phyloP scores from a whole-genome alignment of 78 protist genomes.

The Creolimax fragrantissima region DNA sequence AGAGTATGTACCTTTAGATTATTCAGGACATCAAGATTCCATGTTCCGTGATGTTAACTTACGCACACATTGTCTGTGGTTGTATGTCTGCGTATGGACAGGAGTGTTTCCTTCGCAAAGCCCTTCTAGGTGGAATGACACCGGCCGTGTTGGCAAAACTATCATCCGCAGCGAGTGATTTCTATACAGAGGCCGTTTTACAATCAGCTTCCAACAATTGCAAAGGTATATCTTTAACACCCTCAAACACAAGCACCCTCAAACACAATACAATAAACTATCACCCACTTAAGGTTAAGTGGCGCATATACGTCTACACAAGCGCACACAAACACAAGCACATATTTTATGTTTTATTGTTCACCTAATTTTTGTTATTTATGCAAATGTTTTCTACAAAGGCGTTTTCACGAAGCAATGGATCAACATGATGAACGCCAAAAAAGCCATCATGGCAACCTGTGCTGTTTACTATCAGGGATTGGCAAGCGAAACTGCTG shows the following conservation, averaged over 20 bases:
- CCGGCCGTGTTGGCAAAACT: neutral
- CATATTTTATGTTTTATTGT: neutral
- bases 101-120: neutral
- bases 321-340: neutral
- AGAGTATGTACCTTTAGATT: too few relatives aligned
- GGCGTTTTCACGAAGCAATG: neutral
- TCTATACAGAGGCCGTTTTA: neutral
- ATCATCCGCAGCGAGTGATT: neutral
- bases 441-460: neutral
- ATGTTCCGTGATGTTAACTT: too few relatives aligned
- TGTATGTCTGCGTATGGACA: neutral
- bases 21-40: too few relatives aligned
- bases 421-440: neutral
- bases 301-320: neutral
- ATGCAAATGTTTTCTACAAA: neutral
- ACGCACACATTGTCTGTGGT: too few relatives aligned
- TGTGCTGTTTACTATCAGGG: neutral
- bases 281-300: too few relatives aligned
- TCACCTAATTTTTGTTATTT: neutral
- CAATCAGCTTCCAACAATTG: neutral
- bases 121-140: neutral
- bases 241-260: too few relatives aligned
- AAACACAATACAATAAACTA: too few relatives aligned
- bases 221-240: too few relatives aligned
- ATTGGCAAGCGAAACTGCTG: neutral